These are phyloP conservation scores for Gynochthodes officinalis DNA, from an alignment of 257 asterid species.

Conservation along the genomic window DNA sequence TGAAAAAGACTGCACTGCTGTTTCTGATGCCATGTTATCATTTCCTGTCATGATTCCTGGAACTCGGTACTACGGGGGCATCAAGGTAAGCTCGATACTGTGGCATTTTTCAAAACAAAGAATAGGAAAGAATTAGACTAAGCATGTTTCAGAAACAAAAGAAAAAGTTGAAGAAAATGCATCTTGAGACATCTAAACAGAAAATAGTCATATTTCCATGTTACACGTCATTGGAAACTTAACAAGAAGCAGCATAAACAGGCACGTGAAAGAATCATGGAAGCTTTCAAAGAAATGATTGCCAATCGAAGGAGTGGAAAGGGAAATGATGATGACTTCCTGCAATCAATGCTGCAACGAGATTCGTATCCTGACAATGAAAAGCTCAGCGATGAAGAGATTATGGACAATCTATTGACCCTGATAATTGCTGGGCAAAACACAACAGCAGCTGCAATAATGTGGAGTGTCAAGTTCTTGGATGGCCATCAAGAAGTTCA, in stretches of 20 bases:
- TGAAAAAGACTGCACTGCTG: conserved; percentile 36
- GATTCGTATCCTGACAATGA: conserved; percentile 41
- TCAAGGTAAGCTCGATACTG: conserved; percentile 34
- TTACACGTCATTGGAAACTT: background rate
- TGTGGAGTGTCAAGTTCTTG: conserved; percentile 66
- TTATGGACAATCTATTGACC: conserved; percentile 56
- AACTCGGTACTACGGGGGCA: conserved; percentile 49
- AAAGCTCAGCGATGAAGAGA: conserved; percentile 57
- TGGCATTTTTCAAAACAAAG: background rate
- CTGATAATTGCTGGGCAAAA: conserved; percentile 50
- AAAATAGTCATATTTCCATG: background rate
- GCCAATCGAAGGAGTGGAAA: conserved; percentile 32
- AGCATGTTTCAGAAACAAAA: background rate
- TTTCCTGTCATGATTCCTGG: conserved; percentile 60
- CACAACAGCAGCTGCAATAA: conserved; percentile 63
- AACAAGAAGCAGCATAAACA: conserved; percentile 12
- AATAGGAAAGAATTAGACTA: too few species aligned
- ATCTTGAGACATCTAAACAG: too few species aligned
- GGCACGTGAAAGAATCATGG: conserved; percentile 54
- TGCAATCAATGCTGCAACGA: conserved; percentile 46
- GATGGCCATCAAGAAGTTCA: conserved; percentile 40
- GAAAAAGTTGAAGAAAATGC: background rate
- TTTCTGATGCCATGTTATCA: conserved; percentile 51
- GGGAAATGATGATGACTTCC: conserved; percentile 40
- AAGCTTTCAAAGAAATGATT: conserved; percentile 38